Evolutionary conservation across 1,284 basidiomycete species (phyloP).

Genomic region (Trichosporon coremiiforme): DNA sequence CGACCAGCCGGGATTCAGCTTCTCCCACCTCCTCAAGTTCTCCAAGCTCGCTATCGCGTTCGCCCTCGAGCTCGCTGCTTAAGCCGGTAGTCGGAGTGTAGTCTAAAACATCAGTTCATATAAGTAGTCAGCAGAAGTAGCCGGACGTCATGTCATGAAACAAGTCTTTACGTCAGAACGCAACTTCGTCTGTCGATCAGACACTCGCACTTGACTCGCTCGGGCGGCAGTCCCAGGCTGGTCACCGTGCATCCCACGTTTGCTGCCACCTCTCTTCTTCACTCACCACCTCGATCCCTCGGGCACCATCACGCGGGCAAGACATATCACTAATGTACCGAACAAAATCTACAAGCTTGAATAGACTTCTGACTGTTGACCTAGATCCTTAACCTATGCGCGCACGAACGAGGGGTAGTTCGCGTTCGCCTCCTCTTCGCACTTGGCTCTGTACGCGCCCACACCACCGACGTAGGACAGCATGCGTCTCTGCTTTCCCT

Average conservation of each 20-base stretch:
- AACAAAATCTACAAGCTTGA: not conserved
- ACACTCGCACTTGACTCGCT: not conserved
- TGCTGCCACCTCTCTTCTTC: no score
- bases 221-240: no score
- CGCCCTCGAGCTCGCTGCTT: slow-evolving; percentile 67
- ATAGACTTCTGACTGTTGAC: not conserved
- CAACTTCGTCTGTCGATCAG: not conserved
- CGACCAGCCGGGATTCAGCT: slow-evolving; percentile 81
- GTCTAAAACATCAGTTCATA: not conserved
- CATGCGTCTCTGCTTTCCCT: slow-evolving; percentile 28
- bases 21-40: slow-evolving; percentile 65
- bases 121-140: slow-evolving; percentile 2
- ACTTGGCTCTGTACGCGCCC: slow-evolving; percentile 25
- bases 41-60: slow-evolving; percentile 85
- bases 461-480: slow-evolving; percentile 30
- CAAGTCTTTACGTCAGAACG: not conserved
- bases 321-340: not conserved
- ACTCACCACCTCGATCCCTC: no score
- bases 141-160: not conserved
- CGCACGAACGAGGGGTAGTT: slow-evolving; percentile 27
- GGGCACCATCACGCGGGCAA: no score
- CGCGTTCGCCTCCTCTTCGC: slow-evolving; percentile 24
- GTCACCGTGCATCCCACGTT: no score
- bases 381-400: not conserved
- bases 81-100: not conserved